phyloP scores from a whole-genome alignment of 2,329 filamentous ascomycete species.

The Fusarium citri region DNA sequence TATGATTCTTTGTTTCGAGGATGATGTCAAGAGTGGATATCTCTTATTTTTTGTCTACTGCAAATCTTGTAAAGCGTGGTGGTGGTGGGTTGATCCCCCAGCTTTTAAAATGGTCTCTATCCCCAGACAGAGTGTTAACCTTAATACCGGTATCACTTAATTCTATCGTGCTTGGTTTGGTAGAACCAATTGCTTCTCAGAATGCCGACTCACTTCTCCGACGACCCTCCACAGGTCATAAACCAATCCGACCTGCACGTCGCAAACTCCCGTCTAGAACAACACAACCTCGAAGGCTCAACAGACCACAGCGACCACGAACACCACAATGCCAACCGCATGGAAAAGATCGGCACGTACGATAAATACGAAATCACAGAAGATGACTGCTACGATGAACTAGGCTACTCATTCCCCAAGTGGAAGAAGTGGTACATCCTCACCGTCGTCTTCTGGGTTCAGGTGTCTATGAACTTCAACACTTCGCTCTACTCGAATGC shows the following conservation, averaged over 20 bases:
- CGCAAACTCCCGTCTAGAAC: constrained; percentile 51
- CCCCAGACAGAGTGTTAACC: not conserved
- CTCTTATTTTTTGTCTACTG: not conserved
- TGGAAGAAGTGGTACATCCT: constrained; percentile 80
- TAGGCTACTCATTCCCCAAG: constrained; percentile 70
- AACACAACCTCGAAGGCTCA: constrained; percentile 45
- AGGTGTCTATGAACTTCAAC: constrained; percentile 84
- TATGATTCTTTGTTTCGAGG: constrained; percentile 4
- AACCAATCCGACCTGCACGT: constrained; percentile 51
- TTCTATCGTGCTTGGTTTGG: not conserved
- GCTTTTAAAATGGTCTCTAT: constrained; percentile 27
- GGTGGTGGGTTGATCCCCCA: not conserved
- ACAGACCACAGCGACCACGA: constrained; percentile 30
- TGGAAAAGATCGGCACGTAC: constrained; percentile 54
- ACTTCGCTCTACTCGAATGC: constrained; percentile 80
- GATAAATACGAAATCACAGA: constrained; percentile 62
- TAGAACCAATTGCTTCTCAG: not conserved
- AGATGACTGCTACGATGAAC: constrained; percentile 72
- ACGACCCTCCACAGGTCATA: constrained; percentile 54
- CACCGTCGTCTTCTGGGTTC: constrained; percentile 78
- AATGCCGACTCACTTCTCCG: constrained; percentile 52
- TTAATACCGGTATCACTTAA: not conserved
- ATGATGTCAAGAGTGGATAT: constrained; percentile 42
- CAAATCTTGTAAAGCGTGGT: not conserved
- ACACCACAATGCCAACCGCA: constrained; percentile 50